A percentile compares a stretch with the other conserved stretches of the same genome.
Conservation (phyloP, 208 protist species). For the Acanthamoeba polyphaga region DNA sequence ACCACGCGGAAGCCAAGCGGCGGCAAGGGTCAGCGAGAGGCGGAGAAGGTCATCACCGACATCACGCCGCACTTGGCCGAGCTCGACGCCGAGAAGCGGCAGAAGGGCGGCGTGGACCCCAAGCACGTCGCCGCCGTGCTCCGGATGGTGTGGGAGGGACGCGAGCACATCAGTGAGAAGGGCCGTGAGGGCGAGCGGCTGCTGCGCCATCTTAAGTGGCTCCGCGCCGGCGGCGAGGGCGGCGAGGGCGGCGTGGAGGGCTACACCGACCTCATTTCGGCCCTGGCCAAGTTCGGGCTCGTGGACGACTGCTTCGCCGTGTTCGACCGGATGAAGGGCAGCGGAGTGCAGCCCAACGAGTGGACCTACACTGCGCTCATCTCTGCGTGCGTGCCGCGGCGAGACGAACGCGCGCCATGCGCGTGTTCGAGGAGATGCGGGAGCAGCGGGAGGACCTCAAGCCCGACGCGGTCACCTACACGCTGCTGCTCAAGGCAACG, state of each 20-base stretch:
- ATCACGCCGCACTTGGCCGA: conserved; percentile 12
- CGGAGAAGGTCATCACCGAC: conserved; percentile 59
- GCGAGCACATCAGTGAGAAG: conserved; percentile 56
- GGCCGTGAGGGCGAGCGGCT: conserved; percentile 38
- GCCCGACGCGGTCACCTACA: conserved; percentile 61
- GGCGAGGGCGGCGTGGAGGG: conserved; percentile 32
- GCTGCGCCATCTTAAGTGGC: conserved; percentile 12
- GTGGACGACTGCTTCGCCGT: conserved; percentile 36
- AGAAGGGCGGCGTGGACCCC: neutral
- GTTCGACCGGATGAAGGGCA: conserved; percentile 36
- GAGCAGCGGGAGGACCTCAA: neutral
- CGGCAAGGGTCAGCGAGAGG: conserved; percentile 11
- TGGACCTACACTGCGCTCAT: conserved; percentile 56
- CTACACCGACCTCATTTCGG: conserved; percentile 43
- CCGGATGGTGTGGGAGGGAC: conserved; percentile 15
- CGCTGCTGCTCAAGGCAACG: conserved; percentile 60
- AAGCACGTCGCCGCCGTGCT: conserved; percentile 41
- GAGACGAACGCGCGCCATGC: neutral
- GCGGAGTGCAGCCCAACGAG: neutral
- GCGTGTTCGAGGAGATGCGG: conserved; percentile 40
- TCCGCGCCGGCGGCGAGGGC: neutral
- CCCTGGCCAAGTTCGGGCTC: conserved; percentile 23
- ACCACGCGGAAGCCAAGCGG: neutral
- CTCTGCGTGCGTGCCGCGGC: conserved; percentile 1
- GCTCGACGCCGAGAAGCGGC: conserved; percentile 31